Evolutionary conservation across 2,329 filamentous ascomycete genomes (phyloP), one percentile per base, ranked within the genome.

Genomic region (Tympanopsis confertula): DNA sequence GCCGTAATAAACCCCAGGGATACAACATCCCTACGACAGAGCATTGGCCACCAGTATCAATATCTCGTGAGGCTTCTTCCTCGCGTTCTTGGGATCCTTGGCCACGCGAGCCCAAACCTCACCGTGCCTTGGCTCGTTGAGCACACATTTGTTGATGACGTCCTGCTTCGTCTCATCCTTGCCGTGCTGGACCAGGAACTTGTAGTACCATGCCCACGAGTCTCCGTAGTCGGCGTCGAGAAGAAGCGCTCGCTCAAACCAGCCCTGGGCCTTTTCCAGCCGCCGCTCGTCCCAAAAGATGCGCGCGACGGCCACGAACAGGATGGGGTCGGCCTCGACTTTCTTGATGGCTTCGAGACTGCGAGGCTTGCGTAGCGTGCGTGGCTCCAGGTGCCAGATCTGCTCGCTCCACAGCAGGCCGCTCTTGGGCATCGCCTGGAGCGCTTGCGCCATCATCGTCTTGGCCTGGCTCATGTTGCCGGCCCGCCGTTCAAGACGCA

Each of bases 201-300:
- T 88, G 59, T 86, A 91, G 59, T 95, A 98, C 89, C 89, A 98
- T 15, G 87, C 89, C 93, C 93, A 98, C 12, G 79, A 84, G 63
- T 98, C 93, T 37, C 91, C 91, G 37, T 78, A 65, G 56, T 96
- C 88, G 24, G 81, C 77, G 51, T 98, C 87, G 10, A 91, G 66
- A 38, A 94, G 69, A 39, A 95, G 78, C 0, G 91, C 91, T 61
- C 94, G 94, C 61, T 95, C 87, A 57, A 98, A 98, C 91, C 91
- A 98, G 45, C 77, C 88, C 59, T 88, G 83, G 3, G 91, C 89
- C 58, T 95, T 94, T 48, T 96, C 91, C 18, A 98, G 69, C 54
- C 82, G 81, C 39, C 91, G 74, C 62, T 96, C 91, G 7, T 75
- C 79, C 91, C 91, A 98, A 63, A 98, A 95, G 47, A 96, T 93